Base-by-base conservation (phyloP, 192 early-diverging fungal species). In the Linnemannia elongata region DNA sequence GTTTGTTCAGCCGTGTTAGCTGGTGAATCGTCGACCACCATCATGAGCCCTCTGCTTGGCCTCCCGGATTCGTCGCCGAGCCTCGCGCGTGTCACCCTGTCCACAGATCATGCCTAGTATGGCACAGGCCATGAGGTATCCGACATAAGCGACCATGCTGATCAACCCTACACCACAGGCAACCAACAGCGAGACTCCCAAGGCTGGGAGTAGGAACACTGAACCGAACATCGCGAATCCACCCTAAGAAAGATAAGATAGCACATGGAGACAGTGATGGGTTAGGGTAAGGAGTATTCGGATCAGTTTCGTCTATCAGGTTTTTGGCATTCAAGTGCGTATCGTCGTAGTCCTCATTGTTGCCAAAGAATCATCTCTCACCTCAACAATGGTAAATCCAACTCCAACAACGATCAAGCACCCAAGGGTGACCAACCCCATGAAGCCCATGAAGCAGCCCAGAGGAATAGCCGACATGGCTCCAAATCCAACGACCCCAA, bases 81-180 rank as follows among this genome's bases (percentile, higher is more conserved):
- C 24, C 24, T 6, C 24, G 7, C 55, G 93, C 22, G 1, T 27
- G 8, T 57, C 55, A 8, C 24, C 55, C 0, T 27, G 91, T 77
- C 96, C 95, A 66, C 91, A 89, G 66, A 94, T 75, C 82, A 96
- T 96, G 72, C 90, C 91, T 4, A 90, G 88, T 30, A 94, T 27
- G 55, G 93, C 85, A 27, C 81, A 87, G 27, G 68, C 88, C 45
- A 90, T 55, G 73, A 81, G 88, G 76, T 85, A 87, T 12, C 80
- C 69, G 49, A 72, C 66, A 68, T 89, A 86, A 52, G 78, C 80
- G 35, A 83, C 85, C 55, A 89, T 82, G 80, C 80, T 81, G 6
- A 89, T 13, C 33, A 93, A 79, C 7, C 95, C 78, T 35, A 92
- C 90, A 0, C 81, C 75, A 7, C 38, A 30, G 39, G 81, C 74